Conservation (phyloP, 331 rosid genomes). For the Erythrophleum ivorense region DNA sequence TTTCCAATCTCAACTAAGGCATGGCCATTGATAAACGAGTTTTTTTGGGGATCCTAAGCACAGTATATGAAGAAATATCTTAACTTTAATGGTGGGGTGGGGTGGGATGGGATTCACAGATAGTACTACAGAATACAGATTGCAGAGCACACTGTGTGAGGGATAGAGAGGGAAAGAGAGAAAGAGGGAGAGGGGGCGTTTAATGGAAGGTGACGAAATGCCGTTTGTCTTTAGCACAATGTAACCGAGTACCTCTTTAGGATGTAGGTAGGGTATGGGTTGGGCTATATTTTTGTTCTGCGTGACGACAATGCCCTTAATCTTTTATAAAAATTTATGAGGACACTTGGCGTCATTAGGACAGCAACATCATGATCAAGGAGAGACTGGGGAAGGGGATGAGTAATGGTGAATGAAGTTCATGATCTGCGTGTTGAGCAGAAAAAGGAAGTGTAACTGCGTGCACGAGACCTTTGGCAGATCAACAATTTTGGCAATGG, state of each 20-base stretch:
- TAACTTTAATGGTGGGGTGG: slow-evolving; percentile 11
- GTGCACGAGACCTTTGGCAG: not conserved
- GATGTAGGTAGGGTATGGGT: slow-evolving; percentile 31
- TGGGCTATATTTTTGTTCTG: not conserved
- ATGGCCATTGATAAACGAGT: slow-evolving; percentile 30
- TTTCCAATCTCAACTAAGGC: not conserved
- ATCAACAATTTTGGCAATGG: not conserved
- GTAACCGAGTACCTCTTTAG: slow-evolving; percentile 37
- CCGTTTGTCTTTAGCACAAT: slow-evolving; percentile 57
- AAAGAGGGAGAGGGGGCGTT: slow-evolving; percentile 27
- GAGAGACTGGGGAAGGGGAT: not conserved
- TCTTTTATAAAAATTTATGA: not conserved
- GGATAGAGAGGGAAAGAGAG: slow-evolving; percentile 3
- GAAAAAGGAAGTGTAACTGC: not conserved
- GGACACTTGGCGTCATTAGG: slow-evolving; percentile 1
- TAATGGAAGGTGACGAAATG: slow-evolving; percentile 57
- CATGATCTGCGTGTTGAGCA: not conserved
- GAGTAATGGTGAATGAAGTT: not conserved
- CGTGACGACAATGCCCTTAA: slow-evolving; percentile 37
- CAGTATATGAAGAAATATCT: slow-evolving; percentile 42
- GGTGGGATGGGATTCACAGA: slow-evolving; percentile 13
- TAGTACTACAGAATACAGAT: slow-evolving; percentile 24
- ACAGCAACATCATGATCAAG: not conserved
- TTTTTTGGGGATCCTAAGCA: slow-evolving; percentile 21
- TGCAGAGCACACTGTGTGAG: not conserved